These are phyloP conservation scores for Rhizodiscina lignyota DNA, from an alignment of 495 filamentous ascomycete genomes.

Conservation along the genomic window DNA sequence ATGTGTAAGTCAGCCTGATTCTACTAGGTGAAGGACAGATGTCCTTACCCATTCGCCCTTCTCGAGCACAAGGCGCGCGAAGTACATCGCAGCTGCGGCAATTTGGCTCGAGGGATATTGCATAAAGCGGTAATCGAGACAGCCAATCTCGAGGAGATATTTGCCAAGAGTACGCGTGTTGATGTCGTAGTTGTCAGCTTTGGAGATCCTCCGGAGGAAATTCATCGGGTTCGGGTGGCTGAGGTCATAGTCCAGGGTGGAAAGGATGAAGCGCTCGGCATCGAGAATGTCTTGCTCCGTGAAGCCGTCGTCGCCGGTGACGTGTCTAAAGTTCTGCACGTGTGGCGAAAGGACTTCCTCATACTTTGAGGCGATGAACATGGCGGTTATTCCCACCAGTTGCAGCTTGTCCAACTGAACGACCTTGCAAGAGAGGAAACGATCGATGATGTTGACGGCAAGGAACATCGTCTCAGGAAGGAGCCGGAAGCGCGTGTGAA, in stretches of 20 bases:
- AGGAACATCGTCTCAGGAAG: slow-evolving; percentile 97
- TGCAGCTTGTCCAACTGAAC: slow-evolving; percentile 91
- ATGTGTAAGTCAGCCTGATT: slow-evolving; percentile 12
- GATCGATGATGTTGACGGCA: slow-evolving; percentile 93
- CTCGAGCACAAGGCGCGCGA: slow-evolving; percentile 74
- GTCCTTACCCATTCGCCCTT: slow-evolving; percentile 77
- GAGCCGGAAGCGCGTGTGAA: slow-evolving; percentile 91
- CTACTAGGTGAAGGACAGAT: not conserved
- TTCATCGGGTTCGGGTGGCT: slow-evolving; percentile 99
- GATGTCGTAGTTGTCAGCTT: slow-evolving; percentile 96
- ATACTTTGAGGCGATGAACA: slow-evolving; percentile 99
- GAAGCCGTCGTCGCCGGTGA: slow-evolving; percentile 95
- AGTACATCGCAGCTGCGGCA: slow-evolving; percentile 86
- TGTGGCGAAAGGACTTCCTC: slow-evolving; percentile 96
- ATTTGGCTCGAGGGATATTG: slow-evolving; percentile 71
- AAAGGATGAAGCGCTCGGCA: slow-evolving; percentile 83
- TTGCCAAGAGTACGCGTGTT: slow-evolving; percentile 93
- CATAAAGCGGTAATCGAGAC: slow-evolving; percentile 88
- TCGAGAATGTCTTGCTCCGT: slow-evolving; percentile 92
- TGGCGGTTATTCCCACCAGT: slow-evolving; percentile 90
- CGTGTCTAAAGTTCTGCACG: slow-evolving; percentile 88
- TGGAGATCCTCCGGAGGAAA: slow-evolving; percentile 94
- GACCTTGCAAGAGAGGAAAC: slow-evolving; percentile 84
- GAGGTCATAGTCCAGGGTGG: slow-evolving; percentile 85
- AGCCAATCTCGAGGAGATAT: slow-evolving; percentile 95